Base-by-base conservation (phyloP, 768 basidiomycete species). In the Melanogaster broomeanus region DNA sequence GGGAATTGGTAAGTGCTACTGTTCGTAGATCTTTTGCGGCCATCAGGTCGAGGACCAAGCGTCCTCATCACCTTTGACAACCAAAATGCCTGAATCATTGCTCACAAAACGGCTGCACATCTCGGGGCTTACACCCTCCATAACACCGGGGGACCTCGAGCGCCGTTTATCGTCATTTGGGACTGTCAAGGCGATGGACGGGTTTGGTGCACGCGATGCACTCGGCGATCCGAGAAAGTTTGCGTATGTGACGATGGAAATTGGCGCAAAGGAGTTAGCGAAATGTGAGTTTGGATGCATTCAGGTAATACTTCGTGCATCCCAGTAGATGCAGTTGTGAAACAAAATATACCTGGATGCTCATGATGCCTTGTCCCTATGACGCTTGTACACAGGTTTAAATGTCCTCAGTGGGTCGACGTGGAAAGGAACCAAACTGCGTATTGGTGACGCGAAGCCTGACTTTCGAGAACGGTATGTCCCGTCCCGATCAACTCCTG, bases 341-440 rank as follows among this genome's bases (percentile, higher is more conserved):
- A 7, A 9, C 7, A 2, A 31, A 6, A 31, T 31, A 31, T 31
- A 31, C 13, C 15, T 18, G 19, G 2, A n/a, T n/a, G 8, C 4
- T 25, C 35, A n/a, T 18, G 10, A 24, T 27, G 16, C 33, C 22
- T 15, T 16, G 31, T 3, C 24, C 18, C 27, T 33, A 45, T 47
- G 24, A 34, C 19, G 42, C 39, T 48, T 49, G 24, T 24, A 16
- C 2, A 42, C 39, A 91, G 89, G 89, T 67, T 74, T 89, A 66
- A 91, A 83, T 62, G 66, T 82, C 3, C 76, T 93, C 24, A 91
- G 86, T 53, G 91, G 92, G 30, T 82, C 87, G 6, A 88, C 82
- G 1, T 94, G 90, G 88, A 93, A 91, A 71, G 92, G 92, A n/a
- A 73, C 90, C 19, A 92, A 88, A 58, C 71, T 93, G 28, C 80